A percentile compares a stretch with the other conserved stretches of the same genome.
Evolutionary conservation across 2,329 filamentous ascomycete species (phyloP).

Genomic region (Microsporum ferrugineum): DNA sequence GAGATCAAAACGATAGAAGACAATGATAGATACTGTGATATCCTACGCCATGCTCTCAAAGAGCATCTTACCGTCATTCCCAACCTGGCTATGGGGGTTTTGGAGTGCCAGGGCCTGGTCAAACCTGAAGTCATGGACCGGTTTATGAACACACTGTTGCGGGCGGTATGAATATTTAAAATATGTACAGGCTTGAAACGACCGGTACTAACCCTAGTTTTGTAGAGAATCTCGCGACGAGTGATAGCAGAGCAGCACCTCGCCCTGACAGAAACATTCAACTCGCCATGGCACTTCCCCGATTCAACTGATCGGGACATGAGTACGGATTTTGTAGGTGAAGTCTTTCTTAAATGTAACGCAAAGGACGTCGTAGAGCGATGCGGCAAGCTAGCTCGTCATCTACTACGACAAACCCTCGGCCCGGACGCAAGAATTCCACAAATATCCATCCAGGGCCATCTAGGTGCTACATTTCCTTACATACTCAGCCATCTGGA

Average conservation of each 20-base stretch:
- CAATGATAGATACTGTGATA: slow-evolving; percentile 74
- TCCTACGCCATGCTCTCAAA: slow-evolving; percentile 66
- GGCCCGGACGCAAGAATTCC: slow-evolving; percentile 61
- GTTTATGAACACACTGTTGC: slow-evolving; percentile 88
- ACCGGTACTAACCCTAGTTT: background rate
- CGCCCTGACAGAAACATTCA: slow-evolving; percentile 85
- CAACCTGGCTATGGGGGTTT: slow-evolving; percentile 82
- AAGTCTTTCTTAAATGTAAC: slow-evolving; percentile 88
- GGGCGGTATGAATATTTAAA: slow-evolving; percentile 53
- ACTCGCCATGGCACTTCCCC: slow-evolving; percentile 79
- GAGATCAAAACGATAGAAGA: slow-evolving; percentile 79
- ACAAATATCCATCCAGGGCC: slow-evolving; percentile 70
- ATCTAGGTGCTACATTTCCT: slow-evolving; percentile 81
- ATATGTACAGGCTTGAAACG: background rate
- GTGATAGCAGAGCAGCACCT: slow-evolving; percentile 98
- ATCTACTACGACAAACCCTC: slow-evolving; percentile 64
- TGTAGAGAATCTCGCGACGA: slow-evolving; percentile 76
- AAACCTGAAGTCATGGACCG: slow-evolving; percentile 69
- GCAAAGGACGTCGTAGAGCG: slow-evolving; percentile 78
- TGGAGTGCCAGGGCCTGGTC: slow-evolving; percentile 79
- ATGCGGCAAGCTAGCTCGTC: slow-evolving; percentile 64
- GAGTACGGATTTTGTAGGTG: slow-evolving; percentile 79
- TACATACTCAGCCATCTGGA: slow-evolving; percentile 94
- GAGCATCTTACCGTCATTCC: slow-evolving; percentile 91
- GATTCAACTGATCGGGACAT: slow-evolving; percentile 56